Conservation (phyloP, 345 rosid genomes). For the Physaria fendleri region DNA sequence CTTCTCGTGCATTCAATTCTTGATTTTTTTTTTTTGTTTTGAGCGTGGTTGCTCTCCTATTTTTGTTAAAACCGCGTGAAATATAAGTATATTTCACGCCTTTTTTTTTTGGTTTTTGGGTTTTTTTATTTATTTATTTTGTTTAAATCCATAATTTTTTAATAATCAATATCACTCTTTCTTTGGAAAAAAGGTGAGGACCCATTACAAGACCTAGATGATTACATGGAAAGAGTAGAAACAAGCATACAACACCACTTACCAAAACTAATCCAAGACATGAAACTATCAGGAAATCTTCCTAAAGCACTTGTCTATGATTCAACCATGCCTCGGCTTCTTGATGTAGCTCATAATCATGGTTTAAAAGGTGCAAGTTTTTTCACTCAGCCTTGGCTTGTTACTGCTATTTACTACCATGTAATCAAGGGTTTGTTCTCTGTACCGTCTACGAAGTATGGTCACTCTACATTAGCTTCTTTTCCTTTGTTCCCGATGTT, state of each 20-base stretch:
- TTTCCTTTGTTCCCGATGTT: constrained; percentile 36
- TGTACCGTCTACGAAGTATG: constrained; percentile 19
- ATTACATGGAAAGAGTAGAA: constrained; percentile 16
- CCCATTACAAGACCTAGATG: too few relatives aligned
- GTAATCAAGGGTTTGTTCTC: constrained; percentile 15
- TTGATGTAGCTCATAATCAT: constrained; percentile 34
- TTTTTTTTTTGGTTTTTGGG: too few relatives aligned
- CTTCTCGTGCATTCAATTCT: too few relatives aligned
- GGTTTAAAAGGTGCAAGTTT: constrained; percentile 35
- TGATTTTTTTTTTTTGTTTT: too few relatives aligned
- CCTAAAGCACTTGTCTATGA: constrained; percentile 39
- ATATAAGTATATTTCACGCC: too few relatives aligned
- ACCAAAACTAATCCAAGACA: constrained; percentile 27
- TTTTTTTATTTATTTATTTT: too few relatives aligned
- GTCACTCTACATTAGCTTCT: constrained; percentile 18
- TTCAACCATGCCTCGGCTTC: constrained; percentile 41
- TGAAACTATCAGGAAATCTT: constrained; percentile 6
- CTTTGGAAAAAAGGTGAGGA: too few relatives aligned
- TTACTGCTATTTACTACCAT: constrained; percentile 35
- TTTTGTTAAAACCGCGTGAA: too few relatives aligned
- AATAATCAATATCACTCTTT: too few relatives aligned
- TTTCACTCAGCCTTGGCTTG: constrained; percentile 49
- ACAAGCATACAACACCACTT: constrained; percentile 18
- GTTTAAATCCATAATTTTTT: too few relatives aligned
- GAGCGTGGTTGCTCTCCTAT: too few relatives aligned